Conservation (phyloP, 2,329 filamentous ascomycete genomes). For the Aureobasidium sp. region DNA sequence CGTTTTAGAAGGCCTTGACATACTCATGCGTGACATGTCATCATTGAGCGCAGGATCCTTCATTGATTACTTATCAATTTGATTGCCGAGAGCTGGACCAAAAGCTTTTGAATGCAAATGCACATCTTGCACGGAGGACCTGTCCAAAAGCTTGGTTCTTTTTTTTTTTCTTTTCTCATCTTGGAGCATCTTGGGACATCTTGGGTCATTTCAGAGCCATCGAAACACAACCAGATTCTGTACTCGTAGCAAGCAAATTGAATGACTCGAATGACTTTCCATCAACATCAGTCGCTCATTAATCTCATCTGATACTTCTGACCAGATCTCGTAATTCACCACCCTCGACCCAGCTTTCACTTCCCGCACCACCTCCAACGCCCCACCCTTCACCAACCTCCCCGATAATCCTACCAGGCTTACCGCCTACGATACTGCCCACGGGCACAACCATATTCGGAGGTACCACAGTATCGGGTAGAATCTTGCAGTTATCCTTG, state of each 20-base stretch:
- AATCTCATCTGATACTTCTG: slow-evolving; percentile 36
- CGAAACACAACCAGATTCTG: neutral
- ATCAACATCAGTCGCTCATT: neutral
- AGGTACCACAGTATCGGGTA: slow-evolving; percentile 79
- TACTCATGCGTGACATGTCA: no score
- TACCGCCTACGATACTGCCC: slow-evolving; percentile 82
- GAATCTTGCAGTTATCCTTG: slow-evolving; percentile 84
- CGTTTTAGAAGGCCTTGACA: neutral
- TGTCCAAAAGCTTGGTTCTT: neutral
- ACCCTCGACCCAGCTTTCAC: slow-evolving; percentile 44
- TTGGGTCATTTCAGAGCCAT: neutral
- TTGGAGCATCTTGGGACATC: neutral
- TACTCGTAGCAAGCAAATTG: no score
- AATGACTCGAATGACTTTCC: neutral
- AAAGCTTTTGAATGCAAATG: neutral
- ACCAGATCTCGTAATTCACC: slow-evolving; percentile 44
- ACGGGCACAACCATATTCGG: slow-evolving; percentile 87
- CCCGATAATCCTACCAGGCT: slow-evolving; percentile 71
- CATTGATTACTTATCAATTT: no score
- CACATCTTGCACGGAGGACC: neutral
- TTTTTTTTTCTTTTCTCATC: no score
- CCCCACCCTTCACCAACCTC: slow-evolving; percentile 67
- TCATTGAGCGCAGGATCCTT: no score
- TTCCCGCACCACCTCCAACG: slow-evolving; percentile 33
- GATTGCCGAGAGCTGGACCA: no score